phyloP scores from a whole-genome alignment of 495 filamentous ascomycete genomes.

The Amphirosellinia nigrospora region DNA sequence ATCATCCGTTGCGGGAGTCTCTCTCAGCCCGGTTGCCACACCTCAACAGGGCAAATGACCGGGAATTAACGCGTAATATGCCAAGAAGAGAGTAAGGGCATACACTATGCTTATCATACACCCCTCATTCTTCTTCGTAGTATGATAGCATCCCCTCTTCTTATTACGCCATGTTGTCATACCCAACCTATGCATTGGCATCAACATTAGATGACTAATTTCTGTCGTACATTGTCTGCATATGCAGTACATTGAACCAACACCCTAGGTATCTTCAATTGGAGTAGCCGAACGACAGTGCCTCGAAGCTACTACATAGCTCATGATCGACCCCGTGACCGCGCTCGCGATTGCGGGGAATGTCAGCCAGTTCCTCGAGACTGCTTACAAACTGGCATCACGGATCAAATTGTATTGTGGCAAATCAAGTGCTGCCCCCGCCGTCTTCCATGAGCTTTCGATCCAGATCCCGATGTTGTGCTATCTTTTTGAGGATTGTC shows the following conservation, averaged over 20 bases:
- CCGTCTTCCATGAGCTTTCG: neutral
- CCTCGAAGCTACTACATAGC: neutral
- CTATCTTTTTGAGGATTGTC: conserved; percentile 9
- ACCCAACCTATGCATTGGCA: neutral
- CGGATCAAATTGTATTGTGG: conserved; percentile 18
- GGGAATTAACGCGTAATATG: neutral
- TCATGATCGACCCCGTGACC: conserved; percentile 15
- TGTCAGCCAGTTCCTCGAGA: conserved; percentile 10
- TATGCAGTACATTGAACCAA: neutral
- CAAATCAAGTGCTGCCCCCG: conserved; percentile 5
- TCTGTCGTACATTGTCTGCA: neutral
- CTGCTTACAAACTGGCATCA: conserved; percentile 10
- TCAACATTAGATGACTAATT: neutral
- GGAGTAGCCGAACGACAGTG: neutral
- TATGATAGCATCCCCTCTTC: neutral
- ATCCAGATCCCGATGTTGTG: conserved; percentile 16
- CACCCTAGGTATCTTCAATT: neutral
- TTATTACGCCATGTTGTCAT: conserved; percentile 7
- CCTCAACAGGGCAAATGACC: neutral
- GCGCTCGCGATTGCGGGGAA: conserved; percentile 20
- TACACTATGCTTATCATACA: neutral
- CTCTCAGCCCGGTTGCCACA: neutral
- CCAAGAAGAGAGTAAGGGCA: neutral
- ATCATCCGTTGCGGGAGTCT: neutral
- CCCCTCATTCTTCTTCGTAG: neutral